phyloP scores from a whole-genome alignment of 805 yeast genomes.

The Ogataea ganodermae region DNA sequence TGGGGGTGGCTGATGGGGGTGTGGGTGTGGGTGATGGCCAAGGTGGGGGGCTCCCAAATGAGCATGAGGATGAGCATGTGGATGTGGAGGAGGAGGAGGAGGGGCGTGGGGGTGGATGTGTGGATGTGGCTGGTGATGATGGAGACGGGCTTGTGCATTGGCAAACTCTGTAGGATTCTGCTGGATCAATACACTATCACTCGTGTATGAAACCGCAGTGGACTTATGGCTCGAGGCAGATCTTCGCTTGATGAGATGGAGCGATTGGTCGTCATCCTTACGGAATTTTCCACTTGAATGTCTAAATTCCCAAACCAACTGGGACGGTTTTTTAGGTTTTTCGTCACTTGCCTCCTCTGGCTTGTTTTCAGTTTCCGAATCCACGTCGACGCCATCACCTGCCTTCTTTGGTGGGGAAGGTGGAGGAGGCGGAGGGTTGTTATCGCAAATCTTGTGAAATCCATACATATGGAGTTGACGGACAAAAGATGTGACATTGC shows the following conservation, averaged over 20 bases:
- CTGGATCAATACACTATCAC: constrained; percentile 9
- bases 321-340: constrained; percentile 10
- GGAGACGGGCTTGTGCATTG: constrained; percentile 7
- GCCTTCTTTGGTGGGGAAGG: constrained; percentile 2
- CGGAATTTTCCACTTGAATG: constrained; percentile 53
- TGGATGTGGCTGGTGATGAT: constrained; percentile 10
- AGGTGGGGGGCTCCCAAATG: too few species aligned
- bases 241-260: constrained; percentile 50
- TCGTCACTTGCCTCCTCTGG: constrained; percentile 2
- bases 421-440: constrained; percentile 28
- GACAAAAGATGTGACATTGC: constrained; percentile 90
- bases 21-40: constrained; percentile 4
- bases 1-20: neutral
- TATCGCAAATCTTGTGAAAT: constrained; percentile 75
- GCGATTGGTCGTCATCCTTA: constrained; percentile 46
- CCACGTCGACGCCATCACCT: constrained; percentile 2
- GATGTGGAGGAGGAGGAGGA: constrained; percentile 16
- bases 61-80: constrained; percentile 5
- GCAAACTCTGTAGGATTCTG: neutral
- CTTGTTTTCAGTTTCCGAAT: constrained; percentile 24
- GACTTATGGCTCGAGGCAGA: constrained; percentile 39
- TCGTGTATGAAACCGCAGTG: constrained; percentile 5
- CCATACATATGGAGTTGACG: constrained; percentile 97
- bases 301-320: constrained; percentile 57
- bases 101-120: constrained; percentile 21